Conservation (phyloP, 2,329 filamentous ascomycete genomes). For the Claviceps capensis region DNA sequence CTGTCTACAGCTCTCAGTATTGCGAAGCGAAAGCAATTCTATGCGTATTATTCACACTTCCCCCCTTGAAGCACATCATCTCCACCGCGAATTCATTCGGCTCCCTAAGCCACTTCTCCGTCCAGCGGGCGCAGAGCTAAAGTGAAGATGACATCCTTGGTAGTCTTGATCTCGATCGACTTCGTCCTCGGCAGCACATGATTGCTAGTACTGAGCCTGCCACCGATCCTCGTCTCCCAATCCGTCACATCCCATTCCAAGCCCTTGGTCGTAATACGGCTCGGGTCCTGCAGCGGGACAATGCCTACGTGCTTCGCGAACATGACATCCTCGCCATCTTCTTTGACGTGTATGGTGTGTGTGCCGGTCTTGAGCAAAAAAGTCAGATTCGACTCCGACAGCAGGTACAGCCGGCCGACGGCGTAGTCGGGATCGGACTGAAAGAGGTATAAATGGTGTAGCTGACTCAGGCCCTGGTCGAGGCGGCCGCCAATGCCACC, state of each 20-base stretch:
- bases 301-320: slow-evolving; percentile 78
- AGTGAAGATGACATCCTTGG: slow-evolving; percentile 58
- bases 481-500: slow-evolving; percentile 82
- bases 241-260: slow-evolving; percentile 82
- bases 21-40: neutral
- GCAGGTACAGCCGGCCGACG: slow-evolving; percentile 55
- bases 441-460: slow-evolving; percentile 68
- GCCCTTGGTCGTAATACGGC: slow-evolving; percentile 64
- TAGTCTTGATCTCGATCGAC: slow-evolving; percentile 49
- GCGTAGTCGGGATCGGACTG: slow-evolving; percentile 36
- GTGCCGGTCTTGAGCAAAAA: slow-evolving; percentile 60
- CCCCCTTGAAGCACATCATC: neutral
- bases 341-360: slow-evolving; percentile 54
- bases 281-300: slow-evolving; percentile 67
- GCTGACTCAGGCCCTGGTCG: slow-evolving; percentile 79
- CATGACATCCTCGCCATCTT: slow-evolving; percentile 29
- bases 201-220: slow-evolving; percentile 67
- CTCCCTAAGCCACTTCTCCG: slow-evolving; percentile 14
- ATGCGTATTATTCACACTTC: slow-evolving; percentile 7
- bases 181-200: slow-evolving; percentile 47
- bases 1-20: too few species aligned
- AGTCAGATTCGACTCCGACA: slow-evolving; percentile 69
- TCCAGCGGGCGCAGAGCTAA: slow-evolving; percentile 41
- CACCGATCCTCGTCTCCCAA: slow-evolving; percentile 68
- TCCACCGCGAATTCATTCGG: neutral